Base-by-base conservation (phyloP, 2,329 filamentous ascomycete genomes). In the Diaporthe eres region DNA sequence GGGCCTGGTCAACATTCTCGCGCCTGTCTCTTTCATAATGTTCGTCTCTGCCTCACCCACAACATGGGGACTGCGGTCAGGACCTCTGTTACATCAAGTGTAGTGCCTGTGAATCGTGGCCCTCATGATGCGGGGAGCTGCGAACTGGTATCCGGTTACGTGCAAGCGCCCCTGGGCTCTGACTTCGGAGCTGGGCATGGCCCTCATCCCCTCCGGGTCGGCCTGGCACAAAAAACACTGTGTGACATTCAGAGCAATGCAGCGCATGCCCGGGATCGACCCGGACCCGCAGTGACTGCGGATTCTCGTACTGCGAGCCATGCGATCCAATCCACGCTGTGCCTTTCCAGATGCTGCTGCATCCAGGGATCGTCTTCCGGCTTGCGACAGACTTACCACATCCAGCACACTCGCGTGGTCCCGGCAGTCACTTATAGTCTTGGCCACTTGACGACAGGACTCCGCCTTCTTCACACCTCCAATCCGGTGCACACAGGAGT, bases 111-210 rank as follows among this genome's bases (percentile, higher is more conserved):
- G 28, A 34, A 10, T 19, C 10, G 10, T 67, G 44, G 13, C 17
- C 44, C 31, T 37, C 31, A 10, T 22, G 5, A 37, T 51, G 44
- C 39, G 65, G 65, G 10, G 22, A 58, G 49, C 55, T 55, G 53
- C 75, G 75, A 77, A 73, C 72, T 77, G 75, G 37, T 75, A 70
- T 70, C 75, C 75, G 37, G 49, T 55, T 71, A 17, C 44, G 75
- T 75, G 51, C 61, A 75, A 77, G 73, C 72, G 72, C 55, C 63
- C 63, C 3, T 19, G 37, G 51, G 53, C 49, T 70, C 34, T 42
- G 49, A 25, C 47, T 53, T n/a, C 44, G 31, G 63, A 53, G 44
- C 63, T 15, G 28, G 22, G 31, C 44, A 15, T 68, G 13, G 22
- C 17, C 63, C 42, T 37, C 10, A 6, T 37, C 6, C 44, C 37